phyloP scores from a whole-genome alignment of 2,329 filamentous ascomycete species.

The Diplodia sapinea region DNA sequence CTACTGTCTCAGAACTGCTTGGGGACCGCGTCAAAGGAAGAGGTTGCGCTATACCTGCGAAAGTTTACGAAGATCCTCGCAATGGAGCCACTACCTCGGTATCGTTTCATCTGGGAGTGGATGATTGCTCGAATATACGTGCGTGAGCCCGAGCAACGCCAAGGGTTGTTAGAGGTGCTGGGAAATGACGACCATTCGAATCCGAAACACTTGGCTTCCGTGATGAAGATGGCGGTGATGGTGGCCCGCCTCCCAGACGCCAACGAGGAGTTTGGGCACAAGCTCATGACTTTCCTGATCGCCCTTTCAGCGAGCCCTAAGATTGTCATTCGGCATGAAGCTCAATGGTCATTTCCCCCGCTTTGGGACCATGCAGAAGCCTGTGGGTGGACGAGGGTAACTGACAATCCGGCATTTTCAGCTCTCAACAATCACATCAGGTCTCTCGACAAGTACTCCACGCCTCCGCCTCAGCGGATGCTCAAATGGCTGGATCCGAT shows the following conservation, averaged over 20 bases:
- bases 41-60: constrained; percentile 45
- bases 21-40: constrained; percentile 31
- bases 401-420: constrained; percentile 49
- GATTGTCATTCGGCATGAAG: constrained; percentile 60
- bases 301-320: constrained; percentile 56
- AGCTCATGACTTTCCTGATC: constrained; percentile 51
- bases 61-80: constrained; percentile 50
- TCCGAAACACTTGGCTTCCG: constrained; percentile 54
- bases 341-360: constrained; percentile 56
- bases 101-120: constrained; percentile 56
- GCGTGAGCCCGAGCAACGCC: constrained; percentile 42
- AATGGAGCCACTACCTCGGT: constrained; percentile 55
- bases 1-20: constrained; percentile 50
- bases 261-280: constrained; percentile 46
- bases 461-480: constrained; percentile 46
- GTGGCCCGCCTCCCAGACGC: constrained; percentile 47
- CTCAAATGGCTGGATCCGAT: constrained; percentile 52
- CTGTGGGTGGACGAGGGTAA: constrained; percentile 46
- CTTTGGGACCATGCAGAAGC: constrained; percentile 50
- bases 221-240: constrained; percentile 55
- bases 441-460: constrained; percentile 51
- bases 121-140: constrained; percentile 53
- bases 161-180: constrained; percentile 46
- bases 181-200: constrained; percentile 51
- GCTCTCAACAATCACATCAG: constrained; percentile 53